These are phyloP conservation scores for Backusella parvicylindrica DNA, from an alignment of 192 early-diverging fungal genomes.

Conservation along the genomic window DNA sequence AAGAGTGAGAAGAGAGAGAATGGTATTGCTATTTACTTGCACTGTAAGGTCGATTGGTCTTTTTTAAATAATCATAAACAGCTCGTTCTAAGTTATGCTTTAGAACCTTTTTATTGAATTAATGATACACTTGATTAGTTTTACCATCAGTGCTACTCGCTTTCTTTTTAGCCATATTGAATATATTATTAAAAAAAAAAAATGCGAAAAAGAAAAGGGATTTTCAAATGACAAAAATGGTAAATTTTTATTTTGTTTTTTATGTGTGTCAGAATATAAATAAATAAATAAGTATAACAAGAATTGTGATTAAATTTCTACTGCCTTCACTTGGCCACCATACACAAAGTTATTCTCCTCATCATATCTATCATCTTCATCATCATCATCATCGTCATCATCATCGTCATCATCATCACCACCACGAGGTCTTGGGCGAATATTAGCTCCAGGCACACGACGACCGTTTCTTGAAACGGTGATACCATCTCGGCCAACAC, in stretches of 20 bases:
- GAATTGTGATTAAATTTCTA: not conserved
- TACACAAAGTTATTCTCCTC: not conserved
- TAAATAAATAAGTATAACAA: not conserved
- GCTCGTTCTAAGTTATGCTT: not conserved
- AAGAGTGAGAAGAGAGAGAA: not conserved
- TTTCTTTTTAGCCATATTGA: not conserved
- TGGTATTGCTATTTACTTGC: not conserved
- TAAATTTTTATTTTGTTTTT: not conserved
- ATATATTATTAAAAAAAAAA: not conserved
- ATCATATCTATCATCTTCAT: not conserved
- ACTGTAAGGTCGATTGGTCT: conserved; percentile 18
- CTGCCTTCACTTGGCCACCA: not conserved
- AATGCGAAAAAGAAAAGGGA: not conserved
- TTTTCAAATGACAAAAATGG: not conserved
- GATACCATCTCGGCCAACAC: not conserved
- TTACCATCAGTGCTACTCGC: not conserved
- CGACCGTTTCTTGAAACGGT: not conserved
- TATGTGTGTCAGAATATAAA: not conserved
- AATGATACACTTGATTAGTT: not conserved
- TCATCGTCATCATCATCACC: not conserved
- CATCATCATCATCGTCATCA: not conserved
- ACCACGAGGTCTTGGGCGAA: not conserved
- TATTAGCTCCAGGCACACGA: not conserved
- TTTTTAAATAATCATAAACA: conserved; percentile 12
- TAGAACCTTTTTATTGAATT: not conserved